Evolutionary conservation across 1,139 yeast species (phyloP), one percentile per base, ranked within the genome.

Genomic region (Magnusiomyces clavatus): DNA sequence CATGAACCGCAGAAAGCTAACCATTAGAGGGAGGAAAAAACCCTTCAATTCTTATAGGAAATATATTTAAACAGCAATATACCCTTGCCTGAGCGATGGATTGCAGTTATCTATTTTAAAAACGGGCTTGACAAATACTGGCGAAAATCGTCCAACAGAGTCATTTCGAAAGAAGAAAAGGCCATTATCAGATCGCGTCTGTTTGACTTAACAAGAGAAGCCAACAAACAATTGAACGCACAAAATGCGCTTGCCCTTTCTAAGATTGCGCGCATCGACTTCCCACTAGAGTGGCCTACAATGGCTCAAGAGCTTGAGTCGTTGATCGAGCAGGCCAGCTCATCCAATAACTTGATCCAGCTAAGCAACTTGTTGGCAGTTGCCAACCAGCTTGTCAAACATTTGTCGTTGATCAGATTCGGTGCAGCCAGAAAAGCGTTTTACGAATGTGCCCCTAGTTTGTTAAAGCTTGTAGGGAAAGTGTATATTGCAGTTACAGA

Each of bases 211-310:
- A 66, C 87, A 13, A 75, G 74, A 56, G 96, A 87, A 64, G 80
- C 83, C 52, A 86, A 86, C 60, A 81, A 80, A 56, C 92, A 83
- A 61, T 72, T 88, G 55, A 72, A 83, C 44, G 75, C 85, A 34
- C 97, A 92, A 69, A 85, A 86, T 64, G 95, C 97, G 1, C 84
- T 86, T 57, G 82, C 94, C 0, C 73, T 86, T 4, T 83, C 95
- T 1, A 75, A 82, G 56, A 84, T 92, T 43, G 85, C 86, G 31
- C 71, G 97, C 50, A 75, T 82, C 52, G 98, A 92, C 61, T 92
- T 86, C 65, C 97, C 97, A 0, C 67, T 71, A 8, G 90, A 84
- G 47, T 92, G 97, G 97, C 89, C 94, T 0, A 69, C 75, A 1
- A 65, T 89, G 34, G 84, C 90, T 62, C 89, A 84, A 53, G 82